A percentile compares a stretch with the other conserved stretches of the same genome.
phyloP scores from a whole-genome alignment of 2,329 filamentous ascomycete species.

The Microsporum canis region DNA sequence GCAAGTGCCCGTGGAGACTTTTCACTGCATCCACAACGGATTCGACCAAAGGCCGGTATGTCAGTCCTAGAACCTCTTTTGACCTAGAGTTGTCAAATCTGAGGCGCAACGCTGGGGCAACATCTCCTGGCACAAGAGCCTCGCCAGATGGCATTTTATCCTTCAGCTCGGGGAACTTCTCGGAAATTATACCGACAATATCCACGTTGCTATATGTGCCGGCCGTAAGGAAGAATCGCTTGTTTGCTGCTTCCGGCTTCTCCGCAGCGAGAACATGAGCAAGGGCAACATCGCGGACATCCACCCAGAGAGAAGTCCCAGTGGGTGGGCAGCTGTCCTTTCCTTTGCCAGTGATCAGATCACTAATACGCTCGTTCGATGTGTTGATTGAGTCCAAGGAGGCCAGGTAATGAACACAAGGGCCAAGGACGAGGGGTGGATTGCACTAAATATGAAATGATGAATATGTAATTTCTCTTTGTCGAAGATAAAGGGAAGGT shows the following conservation, averaged over 20 bases:
- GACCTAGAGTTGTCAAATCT: constrained; percentile 31
- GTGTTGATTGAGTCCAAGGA: constrained; percentile 57
- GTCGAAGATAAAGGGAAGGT: background rate
- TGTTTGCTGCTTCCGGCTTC: constrained; percentile 33
- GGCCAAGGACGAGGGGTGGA: constrained; percentile 53
- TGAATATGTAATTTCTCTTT: background rate
- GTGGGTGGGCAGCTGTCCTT: constrained; percentile 49
- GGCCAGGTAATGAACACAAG: constrained; percentile 53
- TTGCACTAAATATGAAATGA: constrained; percentile 25
- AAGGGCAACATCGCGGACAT: constrained; percentile 39
- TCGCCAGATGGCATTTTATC: constrained; percentile 31
- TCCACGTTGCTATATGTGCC: constrained; percentile 35
- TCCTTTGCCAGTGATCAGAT: constrained; percentile 49
- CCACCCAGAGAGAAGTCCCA: constrained; percentile 48
- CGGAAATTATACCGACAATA: constrained; percentile 31
- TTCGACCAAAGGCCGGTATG: constrained; percentile 22
- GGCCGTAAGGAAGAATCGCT: constrained; percentile 36
- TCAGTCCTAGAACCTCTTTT: constrained; percentile 31
- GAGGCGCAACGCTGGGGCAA: constrained; percentile 20
- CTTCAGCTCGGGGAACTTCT: constrained; percentile 33
- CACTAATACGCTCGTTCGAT: constrained; percentile 56
- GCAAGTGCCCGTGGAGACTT: constrained; percentile 11
- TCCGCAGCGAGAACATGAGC: constrained; percentile 40
- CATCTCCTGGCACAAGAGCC: constrained; percentile 19
- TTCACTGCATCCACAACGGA: constrained; percentile 16